A percentile compares a stretch with the other conserved stretches of the same genome.
Evolutionary conservation across 352 stramenopile genomes (phyloP).

Genomic region (Globisporangium rhizosaccharum): DNA sequence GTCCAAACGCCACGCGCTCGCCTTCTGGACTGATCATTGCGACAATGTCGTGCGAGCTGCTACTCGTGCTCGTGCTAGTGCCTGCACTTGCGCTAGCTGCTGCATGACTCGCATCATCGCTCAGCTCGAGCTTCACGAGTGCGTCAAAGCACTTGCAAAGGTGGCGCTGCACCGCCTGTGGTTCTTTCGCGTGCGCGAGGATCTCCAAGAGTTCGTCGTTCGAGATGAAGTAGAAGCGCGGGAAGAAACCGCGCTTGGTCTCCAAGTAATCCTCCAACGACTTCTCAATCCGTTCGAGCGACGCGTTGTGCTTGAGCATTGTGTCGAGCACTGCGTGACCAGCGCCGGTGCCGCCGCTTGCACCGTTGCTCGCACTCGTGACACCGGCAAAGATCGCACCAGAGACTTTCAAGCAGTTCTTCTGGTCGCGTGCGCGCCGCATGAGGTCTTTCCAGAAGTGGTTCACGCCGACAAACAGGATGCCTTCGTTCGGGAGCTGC

Average conservation of each 20-base stretch:
- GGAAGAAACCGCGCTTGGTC: conserved; percentile 80
- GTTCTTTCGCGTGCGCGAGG: conserved; percentile 73
- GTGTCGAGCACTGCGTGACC: conserved; percentile 51
- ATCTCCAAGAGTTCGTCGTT: conserved; percentile 87
- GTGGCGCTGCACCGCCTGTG: conserved; percentile 70
- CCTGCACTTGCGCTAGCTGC: not conserved
- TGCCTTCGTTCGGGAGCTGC: conserved; percentile 63
- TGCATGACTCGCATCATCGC: conserved; percentile 26
- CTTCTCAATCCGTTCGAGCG: conserved; percentile 72
- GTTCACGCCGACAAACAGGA: conserved; percentile 54
- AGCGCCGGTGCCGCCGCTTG: conserved; percentile 15
- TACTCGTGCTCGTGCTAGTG: not conserved
- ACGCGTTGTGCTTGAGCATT: conserved; percentile 62
- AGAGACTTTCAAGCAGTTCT: conserved; percentile 60
- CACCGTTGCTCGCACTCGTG: not conserved
- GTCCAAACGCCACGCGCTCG: conserved; percentile 68
- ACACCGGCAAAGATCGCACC: conserved; percentile 33
- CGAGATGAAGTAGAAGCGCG: conserved; percentile 86
- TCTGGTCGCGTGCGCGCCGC: conserved; percentile 51
- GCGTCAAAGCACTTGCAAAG: conserved; percentile 85
- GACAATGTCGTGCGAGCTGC: conserved; percentile 47
- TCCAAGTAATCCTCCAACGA: conserved; percentile 80
- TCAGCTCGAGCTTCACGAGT: conserved; percentile 73
- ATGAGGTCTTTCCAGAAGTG: conserved; percentile 83
- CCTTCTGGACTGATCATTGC: conserved; percentile 81